A percentile compares a stretch with the other conserved stretches of the same genome.
Evolutionary conservation across 768 basidiomycete species (phyloP).

Genomic region (Termitomyces heimii): DNA sequence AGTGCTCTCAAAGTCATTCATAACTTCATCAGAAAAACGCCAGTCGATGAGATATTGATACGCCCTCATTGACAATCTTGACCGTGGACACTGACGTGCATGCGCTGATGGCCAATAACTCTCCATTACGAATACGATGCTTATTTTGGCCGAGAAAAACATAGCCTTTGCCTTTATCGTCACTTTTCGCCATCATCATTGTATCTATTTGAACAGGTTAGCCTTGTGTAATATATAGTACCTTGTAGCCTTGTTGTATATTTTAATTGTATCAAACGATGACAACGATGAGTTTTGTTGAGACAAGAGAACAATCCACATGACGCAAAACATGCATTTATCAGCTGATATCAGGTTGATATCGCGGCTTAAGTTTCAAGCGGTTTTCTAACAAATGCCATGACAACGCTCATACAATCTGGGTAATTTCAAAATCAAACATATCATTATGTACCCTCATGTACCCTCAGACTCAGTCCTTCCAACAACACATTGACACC

Average conservation of each 20-base stretch:
- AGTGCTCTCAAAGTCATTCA: not conserved
- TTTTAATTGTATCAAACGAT: not conserved
- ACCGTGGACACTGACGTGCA: no score
- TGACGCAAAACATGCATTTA: not conserved
- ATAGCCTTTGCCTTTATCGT: not conserved
- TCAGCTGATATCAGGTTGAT: not conserved
- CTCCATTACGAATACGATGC: not conserved
- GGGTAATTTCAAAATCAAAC: conserved; percentile 2
- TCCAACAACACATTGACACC: not conserved
- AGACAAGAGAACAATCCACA: not conserved
- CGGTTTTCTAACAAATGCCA: not conserved
- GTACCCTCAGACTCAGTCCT: not conserved
- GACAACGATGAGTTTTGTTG: not conserved
- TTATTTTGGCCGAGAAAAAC: not conserved
- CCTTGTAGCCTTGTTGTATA: not conserved
- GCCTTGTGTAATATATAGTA: not conserved
- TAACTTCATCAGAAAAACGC: not conserved
- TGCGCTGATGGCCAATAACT: not conserved
- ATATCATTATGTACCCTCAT: conserved; percentile 3
- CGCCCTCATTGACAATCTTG: not conserved
- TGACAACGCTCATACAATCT: conserved; percentile 5
- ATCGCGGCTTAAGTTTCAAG: not conserved
- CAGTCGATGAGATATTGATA: not conserved
- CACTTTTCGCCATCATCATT: not conserved
- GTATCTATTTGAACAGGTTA: not conserved